A percentile compares a stretch with the other conserved stretches of the same genome.
Conservation (phyloP, 2,329 filamentous ascomycete species). For the Neofusicoccum cordaticola region DNA sequence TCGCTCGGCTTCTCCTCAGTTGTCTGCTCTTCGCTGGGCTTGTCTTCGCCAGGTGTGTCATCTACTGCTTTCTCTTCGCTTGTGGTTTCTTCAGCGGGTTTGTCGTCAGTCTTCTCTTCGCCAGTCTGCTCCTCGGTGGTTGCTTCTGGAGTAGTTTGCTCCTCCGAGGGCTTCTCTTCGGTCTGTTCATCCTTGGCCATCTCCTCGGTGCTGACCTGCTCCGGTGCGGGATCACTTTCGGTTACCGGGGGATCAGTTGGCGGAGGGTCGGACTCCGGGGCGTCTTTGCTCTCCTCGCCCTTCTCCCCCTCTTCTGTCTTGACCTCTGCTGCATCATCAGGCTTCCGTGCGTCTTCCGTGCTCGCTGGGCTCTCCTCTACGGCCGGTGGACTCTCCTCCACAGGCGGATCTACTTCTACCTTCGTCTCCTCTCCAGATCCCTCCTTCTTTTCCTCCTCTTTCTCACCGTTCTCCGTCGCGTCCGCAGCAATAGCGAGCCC, state of each 20-base stretch:
- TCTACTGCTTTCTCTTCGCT: not conserved
- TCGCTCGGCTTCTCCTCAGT: not conserved
- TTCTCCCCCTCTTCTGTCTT: not conserved
- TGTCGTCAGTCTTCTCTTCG: not conserved
- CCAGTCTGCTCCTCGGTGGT: slow-evolving; percentile 14
- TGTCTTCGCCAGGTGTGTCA: not conserved
- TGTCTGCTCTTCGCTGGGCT: not conserved
- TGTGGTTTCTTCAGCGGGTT: not conserved
- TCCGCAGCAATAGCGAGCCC: not conserved
- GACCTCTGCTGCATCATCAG: not conserved
- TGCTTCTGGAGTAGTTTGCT: not conserved
- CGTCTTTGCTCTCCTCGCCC: not conserved
- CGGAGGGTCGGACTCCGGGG: not conserved
- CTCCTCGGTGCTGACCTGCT: not conserved
- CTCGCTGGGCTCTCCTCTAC: slow-evolving; percentile 18
- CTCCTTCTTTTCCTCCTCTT: slow-evolving; percentile 12
- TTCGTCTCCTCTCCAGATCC: slow-evolving; percentile 20
- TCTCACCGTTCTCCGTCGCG: not conserved
- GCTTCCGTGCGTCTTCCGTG: not conserved
- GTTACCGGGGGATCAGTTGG: not conserved
- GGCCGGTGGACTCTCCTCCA: slow-evolving; percentile 24
- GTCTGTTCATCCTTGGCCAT: not conserved
- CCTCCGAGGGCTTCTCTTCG: not conserved
- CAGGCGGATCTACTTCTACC: not conserved
- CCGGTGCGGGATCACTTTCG: not conserved